Percentiles rank a stretch among this genome's conserved stretches.
phyloP scores from a whole-genome alignment of 345 rosid species.

The Bruguiera sexangula region DNA sequence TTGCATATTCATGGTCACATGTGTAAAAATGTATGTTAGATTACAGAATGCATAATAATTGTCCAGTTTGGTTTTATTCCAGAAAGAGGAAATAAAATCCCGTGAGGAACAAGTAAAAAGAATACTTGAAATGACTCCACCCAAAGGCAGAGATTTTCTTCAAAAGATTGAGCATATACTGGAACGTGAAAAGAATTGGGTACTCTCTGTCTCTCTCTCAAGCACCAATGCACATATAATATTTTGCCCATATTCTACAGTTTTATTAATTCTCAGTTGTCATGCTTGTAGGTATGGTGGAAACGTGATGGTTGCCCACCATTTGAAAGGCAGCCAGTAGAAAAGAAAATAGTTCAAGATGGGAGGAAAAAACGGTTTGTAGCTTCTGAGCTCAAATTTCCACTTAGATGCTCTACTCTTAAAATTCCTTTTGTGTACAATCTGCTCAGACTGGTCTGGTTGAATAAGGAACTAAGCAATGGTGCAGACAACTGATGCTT shows the following conservation, averaged over 20 bases:
- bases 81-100: conserved; percentile 91
- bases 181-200: conserved; percentile 98
- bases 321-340: conserved; percentile 84
- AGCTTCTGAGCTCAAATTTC: not conserved
- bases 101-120: conserved; percentile 88
- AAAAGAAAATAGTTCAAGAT: conserved; percentile 55
- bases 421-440: no score
- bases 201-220: conserved; percentile 29
- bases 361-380: conserved; percentile 74
- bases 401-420: no score
- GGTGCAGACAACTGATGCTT: no score
- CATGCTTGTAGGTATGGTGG: conserved; percentile 81
- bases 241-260: conserved; percentile 11
- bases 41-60: not conserved
- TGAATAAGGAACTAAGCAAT: no score
- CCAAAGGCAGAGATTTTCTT: conserved; percentile 86
- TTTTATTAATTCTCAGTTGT: conserved; percentile 13
- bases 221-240: no score
- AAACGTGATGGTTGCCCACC: conserved; percentile 98
- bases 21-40: not conserved
- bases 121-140: conserved; percentile 88
- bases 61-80: conserved; percentile 14
- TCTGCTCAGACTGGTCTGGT: no score
- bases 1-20: not conserved
- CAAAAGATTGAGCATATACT: conserved; percentile 74